Base-by-base conservation (phyloP, 1,139 yeast genomes). In the Protomyces inundatus region DNA sequence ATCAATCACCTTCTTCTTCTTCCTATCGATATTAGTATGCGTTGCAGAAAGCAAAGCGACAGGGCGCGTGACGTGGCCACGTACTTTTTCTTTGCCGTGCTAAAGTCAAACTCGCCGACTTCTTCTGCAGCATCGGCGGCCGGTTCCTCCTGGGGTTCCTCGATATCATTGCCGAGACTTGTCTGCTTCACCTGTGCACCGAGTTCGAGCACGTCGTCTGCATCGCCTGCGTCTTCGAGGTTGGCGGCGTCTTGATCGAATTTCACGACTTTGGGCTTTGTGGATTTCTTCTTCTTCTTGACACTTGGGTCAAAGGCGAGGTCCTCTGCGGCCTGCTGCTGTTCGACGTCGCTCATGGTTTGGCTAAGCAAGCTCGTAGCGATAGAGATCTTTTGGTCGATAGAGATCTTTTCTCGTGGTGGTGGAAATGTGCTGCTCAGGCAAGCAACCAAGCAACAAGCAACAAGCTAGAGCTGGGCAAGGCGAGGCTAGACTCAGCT, bases 271-370 rank as follows among this genome's bases (percentile, higher is more conserved):
- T 64, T 64, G 50, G 53, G 68, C 78, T 80, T 81, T 71, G 77
- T 78, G 73, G 72, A 67, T 84, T 87, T 87, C 90, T 88, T 89
- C 85, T 90, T 90, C 82, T 89, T 89, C 82, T 89, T 89, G 74
- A 86, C 79, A 51, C 84, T 76, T 66, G 90, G 88, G 75, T 87
- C 95, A 74, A 87, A 86, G 6, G 63, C 64, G 53, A 68, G 59
- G 65, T 69, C 62, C n/a, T 58, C 62, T 48, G 54, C 62, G 6
- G 56, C 45, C 30, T n/a, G 48, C 48, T 42, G 48, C 32, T 58
- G 53, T 42, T 58, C 62, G 16, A 52, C 54, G 53, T 58, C 62
- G 42, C 62, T 58, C 62, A 58, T 58, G 12, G 10, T 14, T 14
- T 12, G 3, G n/a, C 10, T 37, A 10, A 30, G 14, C 16, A 42